Conservation (phyloP, 2,329 filamentous ascomycete species). For the Cadophora luteo-olivacea region DNA sequence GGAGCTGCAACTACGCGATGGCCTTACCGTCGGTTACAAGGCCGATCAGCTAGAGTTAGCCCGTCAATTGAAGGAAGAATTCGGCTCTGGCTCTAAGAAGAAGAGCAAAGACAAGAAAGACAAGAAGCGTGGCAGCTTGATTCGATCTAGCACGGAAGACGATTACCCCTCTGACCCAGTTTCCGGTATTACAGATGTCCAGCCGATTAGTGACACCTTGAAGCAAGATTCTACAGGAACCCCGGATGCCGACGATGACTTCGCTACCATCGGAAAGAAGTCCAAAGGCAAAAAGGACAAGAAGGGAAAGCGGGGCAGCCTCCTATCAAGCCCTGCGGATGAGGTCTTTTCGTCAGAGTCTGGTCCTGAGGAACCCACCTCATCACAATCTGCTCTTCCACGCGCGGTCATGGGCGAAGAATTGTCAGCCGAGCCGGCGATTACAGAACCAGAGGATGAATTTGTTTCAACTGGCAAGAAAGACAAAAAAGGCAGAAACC, state of each 20-base stretch:
- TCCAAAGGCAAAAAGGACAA: slow-evolving; percentile 39
- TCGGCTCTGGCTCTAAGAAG: slow-evolving; percentile 45
- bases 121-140: slow-evolving; percentile 35
- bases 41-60: slow-evolving; percentile 41
- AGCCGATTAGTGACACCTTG: slow-evolving; percentile 15
- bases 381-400: not conserved
- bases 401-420: not conserved
- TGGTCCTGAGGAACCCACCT: not conserved
- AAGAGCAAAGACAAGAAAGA: slow-evolving; percentile 51
- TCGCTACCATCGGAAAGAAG: slow-evolving; percentile 30
- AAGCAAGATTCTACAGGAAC: slow-evolving; percentile 20
- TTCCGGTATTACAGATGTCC: slow-evolving; percentile 22
- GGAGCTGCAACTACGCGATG: slow-evolving; percentile 26
- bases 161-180: slow-evolving; percentile 27
- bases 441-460: slow-evolving; percentile 31
- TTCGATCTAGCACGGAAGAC: slow-evolving; percentile 30
- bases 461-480: slow-evolving; percentile 24
- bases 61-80: slow-evolving; percentile 41
- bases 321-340: slow-evolving; percentile 11
- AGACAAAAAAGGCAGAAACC: slow-evolving; percentile 35
- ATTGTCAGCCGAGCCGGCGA: slow-evolving; percentile 14
- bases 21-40: slow-evolving; percentile 34
- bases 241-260: slow-evolving; percentile 28
- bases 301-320: slow-evolving; percentile 31
- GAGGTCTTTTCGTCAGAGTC: slow-evolving; percentile 4